phyloP scores from a whole-genome alignment of 306 rosid species.

The Lupinus albus region DNA sequence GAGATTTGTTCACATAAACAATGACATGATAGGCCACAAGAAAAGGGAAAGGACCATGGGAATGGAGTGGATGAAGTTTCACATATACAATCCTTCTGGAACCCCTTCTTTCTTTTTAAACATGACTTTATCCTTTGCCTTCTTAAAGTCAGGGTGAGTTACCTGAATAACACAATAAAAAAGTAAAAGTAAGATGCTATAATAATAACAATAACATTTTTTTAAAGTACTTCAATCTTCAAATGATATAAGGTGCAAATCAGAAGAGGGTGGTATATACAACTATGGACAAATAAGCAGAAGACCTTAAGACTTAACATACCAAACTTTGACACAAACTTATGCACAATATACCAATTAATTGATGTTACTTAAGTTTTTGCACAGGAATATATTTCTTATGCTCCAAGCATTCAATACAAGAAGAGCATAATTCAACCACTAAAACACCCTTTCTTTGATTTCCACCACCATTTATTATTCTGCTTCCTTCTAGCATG shows the following conservation, averaged over 20 bases:
- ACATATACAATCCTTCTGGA: constrained; percentile 96
- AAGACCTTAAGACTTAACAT: background rate
- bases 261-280: background rate
- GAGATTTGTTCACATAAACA: constrained; percentile 18
- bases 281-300: constrained; percentile 4
- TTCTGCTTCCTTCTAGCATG: background rate
- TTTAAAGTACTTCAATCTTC: background rate
- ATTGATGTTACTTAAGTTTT: background rate
- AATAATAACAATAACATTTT: background rate
- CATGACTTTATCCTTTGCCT: constrained; percentile 99
- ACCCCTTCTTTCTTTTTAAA: constrained; percentile 99
- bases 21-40: constrained; percentile 8
- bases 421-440: constrained; percentile 18
- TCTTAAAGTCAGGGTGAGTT: constrained; percentile 84
- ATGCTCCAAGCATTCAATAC: background rate
- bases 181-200: background rate
- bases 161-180: constrained; percentile 54
- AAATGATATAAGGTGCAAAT: background rate
- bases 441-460: background rate
- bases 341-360: background rate
- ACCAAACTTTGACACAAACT: too few species aligned
- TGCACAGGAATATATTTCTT: constrained; percentile 1
- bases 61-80: constrained; percentile 39
- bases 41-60: background rate
- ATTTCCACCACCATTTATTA: background rate